Evolutionary conservation across 345 rosid species (phyloP).

Genomic region (Eutrema yunnanense): DNA sequence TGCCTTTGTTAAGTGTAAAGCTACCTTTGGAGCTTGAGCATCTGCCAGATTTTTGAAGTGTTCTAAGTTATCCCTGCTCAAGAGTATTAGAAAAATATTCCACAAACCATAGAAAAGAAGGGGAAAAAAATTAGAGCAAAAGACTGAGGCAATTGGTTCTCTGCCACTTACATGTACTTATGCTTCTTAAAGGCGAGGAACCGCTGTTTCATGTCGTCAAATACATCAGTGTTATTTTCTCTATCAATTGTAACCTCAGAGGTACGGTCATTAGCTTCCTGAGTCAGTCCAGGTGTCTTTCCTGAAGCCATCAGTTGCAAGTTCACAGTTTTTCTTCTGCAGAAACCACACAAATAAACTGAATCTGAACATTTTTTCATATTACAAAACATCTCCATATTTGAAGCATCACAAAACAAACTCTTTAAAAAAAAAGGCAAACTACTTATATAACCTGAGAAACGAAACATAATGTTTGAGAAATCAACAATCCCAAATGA

Average conservation of each 20-base stretch:
- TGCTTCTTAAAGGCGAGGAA: constrained; percentile 66
- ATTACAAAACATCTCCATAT: neutral
- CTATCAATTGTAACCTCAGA: neutral
- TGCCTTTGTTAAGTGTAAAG: neutral
- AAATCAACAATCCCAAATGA: neutral
- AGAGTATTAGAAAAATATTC: neutral
- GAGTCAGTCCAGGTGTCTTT: constrained; percentile 22
- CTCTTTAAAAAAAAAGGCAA: neutral
- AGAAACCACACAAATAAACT: neutral
- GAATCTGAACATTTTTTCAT: neutral
- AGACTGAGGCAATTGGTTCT: neutral
- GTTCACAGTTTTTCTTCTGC: constrained; percentile 15
- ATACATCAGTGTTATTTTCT: constrained; percentile 37
- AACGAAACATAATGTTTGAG: neutral
- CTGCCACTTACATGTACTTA: constrained; percentile 54
- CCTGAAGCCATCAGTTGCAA: constrained; percentile 29
- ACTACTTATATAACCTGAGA: neutral
- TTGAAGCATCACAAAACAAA: constrained; percentile 6
- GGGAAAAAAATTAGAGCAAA: constrained; percentile 25
- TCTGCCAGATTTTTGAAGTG: constrained; percentile 59
- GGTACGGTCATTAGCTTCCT: constrained; percentile 24
- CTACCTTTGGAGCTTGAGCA: constrained; percentile 84
- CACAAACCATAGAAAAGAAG: neutral
- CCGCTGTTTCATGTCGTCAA: constrained; percentile 60
- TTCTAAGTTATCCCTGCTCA: constrained; percentile 64